Evolutionary conservation across 208 protist species (phyloP).

Genomic region (Crithidia acanthocephali): DNA sequence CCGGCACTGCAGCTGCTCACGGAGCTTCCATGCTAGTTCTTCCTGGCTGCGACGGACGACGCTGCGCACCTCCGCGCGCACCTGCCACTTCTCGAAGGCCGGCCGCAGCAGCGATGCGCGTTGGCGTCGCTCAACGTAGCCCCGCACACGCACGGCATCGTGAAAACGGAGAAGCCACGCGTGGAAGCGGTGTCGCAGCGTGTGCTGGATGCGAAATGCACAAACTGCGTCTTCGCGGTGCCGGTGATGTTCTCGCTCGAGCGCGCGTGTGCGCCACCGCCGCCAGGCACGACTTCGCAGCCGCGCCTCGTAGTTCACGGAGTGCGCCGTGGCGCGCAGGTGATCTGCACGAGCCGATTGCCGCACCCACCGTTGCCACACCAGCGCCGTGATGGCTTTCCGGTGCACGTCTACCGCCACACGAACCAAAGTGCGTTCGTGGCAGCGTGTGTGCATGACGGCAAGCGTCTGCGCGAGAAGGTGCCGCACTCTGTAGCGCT

Average conservation of each 20-base stretch:
- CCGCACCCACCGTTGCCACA: conserved; percentile 8
- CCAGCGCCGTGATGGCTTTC: not conserved
- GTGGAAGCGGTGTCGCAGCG: not conserved
- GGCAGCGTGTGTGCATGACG: conserved; percentile 5
- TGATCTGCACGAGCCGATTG: not conserved
- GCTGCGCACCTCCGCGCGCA: conserved; percentile 19
- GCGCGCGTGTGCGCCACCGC: not conserved
- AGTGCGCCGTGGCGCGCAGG: not conserved
- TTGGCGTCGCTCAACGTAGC: not conserved
- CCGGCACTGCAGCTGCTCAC: conserved; percentile 21
- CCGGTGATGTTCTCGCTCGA: not conserved
- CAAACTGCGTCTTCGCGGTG: not conserved
- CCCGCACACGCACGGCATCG: conserved; percentile 8
- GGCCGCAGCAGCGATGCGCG: conserved; percentile 8
- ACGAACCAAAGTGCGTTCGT: not conserved
- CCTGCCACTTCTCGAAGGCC: conserved; percentile 19
- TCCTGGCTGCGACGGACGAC: conserved; percentile 25
- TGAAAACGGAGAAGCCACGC: conserved; percentile 14
- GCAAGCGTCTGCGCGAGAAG: not conserved
- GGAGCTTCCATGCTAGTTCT: conserved; percentile 23
- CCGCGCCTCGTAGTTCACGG: not conserved
- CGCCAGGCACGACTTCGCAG: not conserved
- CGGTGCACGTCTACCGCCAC: not conserved
- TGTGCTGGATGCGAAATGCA: not conserved
- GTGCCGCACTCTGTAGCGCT: not conserved